A percentile compares a stretch with the other conserved stretches of the same genome.
phyloP scores from a whole-genome alignment of 2,329 filamentous ascomycete species.

The Ceratocystis smalleyi region DNA sequence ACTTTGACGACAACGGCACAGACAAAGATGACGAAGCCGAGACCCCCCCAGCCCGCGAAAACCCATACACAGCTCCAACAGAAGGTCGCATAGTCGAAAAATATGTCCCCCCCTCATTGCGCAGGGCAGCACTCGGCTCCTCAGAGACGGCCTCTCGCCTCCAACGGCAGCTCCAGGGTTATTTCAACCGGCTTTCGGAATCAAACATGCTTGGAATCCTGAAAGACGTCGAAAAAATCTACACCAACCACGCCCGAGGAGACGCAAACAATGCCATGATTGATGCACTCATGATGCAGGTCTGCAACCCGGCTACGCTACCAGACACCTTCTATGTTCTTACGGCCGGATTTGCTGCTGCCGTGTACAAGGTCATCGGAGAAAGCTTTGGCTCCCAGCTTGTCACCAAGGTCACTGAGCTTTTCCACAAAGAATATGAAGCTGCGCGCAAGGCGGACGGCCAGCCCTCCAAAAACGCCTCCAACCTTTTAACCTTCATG shows the following conservation, averaged over 20 bases:
- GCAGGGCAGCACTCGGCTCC: constrained; percentile 45
- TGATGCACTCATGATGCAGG: constrained; percentile 60
- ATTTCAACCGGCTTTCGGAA: constrained; percentile 86
- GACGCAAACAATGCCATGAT: constrained; percentile 71
- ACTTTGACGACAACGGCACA: constrained; percentile 18
- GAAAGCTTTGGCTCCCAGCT: constrained; percentile 81
- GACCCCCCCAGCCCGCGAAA: constrained; percentile 44
- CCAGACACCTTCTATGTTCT: constrained; percentile 84
- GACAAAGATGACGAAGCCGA: constrained; percentile 20
- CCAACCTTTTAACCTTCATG: constrained; percentile 69
- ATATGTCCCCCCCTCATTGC: constrained; percentile 79
- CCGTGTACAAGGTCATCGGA: constrained; percentile 73
- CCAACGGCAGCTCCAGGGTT: constrained; percentile 66
- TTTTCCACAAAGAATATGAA: constrained; percentile 53
- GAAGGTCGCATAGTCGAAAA: constrained; percentile 39
- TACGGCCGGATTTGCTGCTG: constrained; percentile 76
- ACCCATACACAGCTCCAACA: constrained; percentile 70
- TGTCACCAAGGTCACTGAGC: constrained; percentile 59
- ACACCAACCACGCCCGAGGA: constrained; percentile 70
- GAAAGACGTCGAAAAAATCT: constrained; percentile 66
- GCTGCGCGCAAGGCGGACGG: constrained; percentile 23
- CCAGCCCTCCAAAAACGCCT: constrained; percentile 25
- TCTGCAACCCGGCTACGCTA: constrained; percentile 62
- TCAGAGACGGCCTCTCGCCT: constrained; percentile 50
- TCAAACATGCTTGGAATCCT: constrained; percentile 76